Percentiles rank a stretch among this genome's conserved stretches.
phyloP scores from a whole-genome alignment of 148 eudicot genomes.

The Vaccinium vitisidaea region DNA sequence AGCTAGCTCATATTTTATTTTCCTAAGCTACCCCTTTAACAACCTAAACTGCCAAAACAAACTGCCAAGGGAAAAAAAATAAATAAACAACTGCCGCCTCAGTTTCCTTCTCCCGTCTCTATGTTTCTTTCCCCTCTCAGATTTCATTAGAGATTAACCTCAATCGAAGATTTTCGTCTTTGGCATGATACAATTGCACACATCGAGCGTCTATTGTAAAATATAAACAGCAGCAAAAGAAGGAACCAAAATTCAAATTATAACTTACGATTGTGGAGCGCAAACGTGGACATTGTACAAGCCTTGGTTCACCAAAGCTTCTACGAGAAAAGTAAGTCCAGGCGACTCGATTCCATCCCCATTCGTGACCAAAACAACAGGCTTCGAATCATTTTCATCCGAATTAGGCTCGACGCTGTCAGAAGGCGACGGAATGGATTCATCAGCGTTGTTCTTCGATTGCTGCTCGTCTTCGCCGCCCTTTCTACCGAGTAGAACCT shows the following conservation, averaged over 20 bases:
- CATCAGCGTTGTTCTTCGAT: conserved; percentile 16
- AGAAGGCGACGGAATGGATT: conserved; percentile 30
- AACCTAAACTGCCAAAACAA: background rate
- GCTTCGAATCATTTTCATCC: conserved; percentile 39
- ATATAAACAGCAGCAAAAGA: background rate
- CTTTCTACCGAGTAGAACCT: conserved; percentile 47
- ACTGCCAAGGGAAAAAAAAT: background rate
- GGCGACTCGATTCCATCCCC: conserved; percentile 83
- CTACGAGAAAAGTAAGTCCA: conserved; percentile 59
- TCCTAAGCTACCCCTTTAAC: background rate
- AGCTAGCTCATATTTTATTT: background rate
- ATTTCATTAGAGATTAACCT: background rate
- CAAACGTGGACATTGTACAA: conserved; percentile 68
- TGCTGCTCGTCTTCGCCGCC: conserved; percentile 22
- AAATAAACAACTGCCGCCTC: background rate
- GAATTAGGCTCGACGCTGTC: conserved; percentile 19
- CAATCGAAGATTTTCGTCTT: background rate
- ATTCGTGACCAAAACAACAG: conserved; percentile 73
- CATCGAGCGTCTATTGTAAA: background rate
- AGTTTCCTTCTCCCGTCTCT: background rate
- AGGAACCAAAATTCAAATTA: background rate
- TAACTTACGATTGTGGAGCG: conserved; percentile 79
- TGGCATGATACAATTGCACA: background rate
- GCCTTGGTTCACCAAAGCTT: conserved; percentile 62
- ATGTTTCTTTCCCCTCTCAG: background rate